Evolutionary conservation across 345 rosid species (phyloP).

Genomic region (Barbarea vulgaris): DNA sequence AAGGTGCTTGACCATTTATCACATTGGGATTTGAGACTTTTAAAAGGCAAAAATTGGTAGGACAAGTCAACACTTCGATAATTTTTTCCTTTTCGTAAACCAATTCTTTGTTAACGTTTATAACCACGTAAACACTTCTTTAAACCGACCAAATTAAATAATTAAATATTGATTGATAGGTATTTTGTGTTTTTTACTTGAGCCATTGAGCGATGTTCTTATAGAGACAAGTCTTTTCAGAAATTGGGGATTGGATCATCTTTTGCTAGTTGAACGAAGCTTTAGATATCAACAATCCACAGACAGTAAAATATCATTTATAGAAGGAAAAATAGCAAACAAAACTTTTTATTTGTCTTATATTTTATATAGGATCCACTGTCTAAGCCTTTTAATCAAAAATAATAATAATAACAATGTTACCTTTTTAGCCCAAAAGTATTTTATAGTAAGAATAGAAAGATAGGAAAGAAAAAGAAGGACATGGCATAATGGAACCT

Average conservation of each 20-base stretch:
- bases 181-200: background rate
- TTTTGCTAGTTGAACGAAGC: background rate
- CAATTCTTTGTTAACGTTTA: background rate
- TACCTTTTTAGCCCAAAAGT: too few species aligned
- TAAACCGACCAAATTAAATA: constrained; percentile 25
- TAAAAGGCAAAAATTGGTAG: constrained; percentile 9
- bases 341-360: background rate
- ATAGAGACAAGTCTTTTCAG: constrained; percentile 10
- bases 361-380: background rate
- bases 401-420: too few species aligned
- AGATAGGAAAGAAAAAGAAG: too few species aligned
- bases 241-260: background rate
- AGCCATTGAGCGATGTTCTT: background rate
- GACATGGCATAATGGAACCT: background rate
- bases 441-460: too few species aligned
- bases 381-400: too few species aligned
- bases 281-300: background rate
- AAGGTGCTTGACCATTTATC: constrained; percentile 35
- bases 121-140: constrained; percentile 41
- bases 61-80: constrained; percentile 6
- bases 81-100: background rate
- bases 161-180: constrained; percentile 23
- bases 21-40: constrained; percentile 34
- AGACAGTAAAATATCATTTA: background rate
- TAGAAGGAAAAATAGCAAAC: background rate